These are phyloP conservation scores for Capronia epimyces DNA, from an alignment of 2,329 filamentous ascomycete genomes.

Conservation along the genomic window DNA sequence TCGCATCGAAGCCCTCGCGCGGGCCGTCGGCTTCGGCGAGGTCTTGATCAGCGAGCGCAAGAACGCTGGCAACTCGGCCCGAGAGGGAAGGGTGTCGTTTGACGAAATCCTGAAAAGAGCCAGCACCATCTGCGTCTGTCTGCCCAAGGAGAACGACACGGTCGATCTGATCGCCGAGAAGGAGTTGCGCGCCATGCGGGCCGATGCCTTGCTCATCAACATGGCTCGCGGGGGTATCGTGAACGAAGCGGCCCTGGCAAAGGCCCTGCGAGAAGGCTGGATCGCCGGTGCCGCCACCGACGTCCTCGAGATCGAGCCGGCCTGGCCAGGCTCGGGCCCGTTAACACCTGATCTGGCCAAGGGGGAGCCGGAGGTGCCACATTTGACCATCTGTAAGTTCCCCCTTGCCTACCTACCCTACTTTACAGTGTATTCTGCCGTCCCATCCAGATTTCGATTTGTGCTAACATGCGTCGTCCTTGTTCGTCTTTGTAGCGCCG, in stretches of 20 bases:
- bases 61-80: slow-evolving; percentile 25
- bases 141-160: slow-evolving; percentile 33
- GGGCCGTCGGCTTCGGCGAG: slow-evolving; percentile 43
- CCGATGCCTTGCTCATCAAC: slow-evolving; percentile 45
- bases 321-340: slow-evolving; percentile 40
- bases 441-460: too few species aligned
- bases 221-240: slow-evolving; percentile 49
- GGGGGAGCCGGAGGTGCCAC: slow-evolving; percentile 41
- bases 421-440: background rate
- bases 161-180: slow-evolving; percentile 34
- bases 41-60: slow-evolving; percentile 48
- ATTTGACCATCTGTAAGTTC: slow-evolving; percentile 40
- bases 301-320: slow-evolving; percentile 48
- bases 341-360: slow-evolving; percentile 36
- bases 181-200: slow-evolving; percentile 44
- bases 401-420: background rate
- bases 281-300: slow-evolving; percentile 49
- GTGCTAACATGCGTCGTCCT: background rate
- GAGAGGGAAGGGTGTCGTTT: slow-evolving; percentile 28
- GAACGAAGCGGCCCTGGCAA: slow-evolving; percentile 46
- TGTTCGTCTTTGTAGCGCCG: slow-evolving; percentile 32
- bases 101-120: slow-evolving; percentile 31
- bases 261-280: slow-evolving; percentile 41
- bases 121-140: slow-evolving; percentile 33
- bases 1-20: slow-evolving; percentile 42